These are phyloP conservation scores for Rhodotorula sp. DNA, from an alignment of 1,284 basidiomycete species.

Conservation along the genomic window DNA sequence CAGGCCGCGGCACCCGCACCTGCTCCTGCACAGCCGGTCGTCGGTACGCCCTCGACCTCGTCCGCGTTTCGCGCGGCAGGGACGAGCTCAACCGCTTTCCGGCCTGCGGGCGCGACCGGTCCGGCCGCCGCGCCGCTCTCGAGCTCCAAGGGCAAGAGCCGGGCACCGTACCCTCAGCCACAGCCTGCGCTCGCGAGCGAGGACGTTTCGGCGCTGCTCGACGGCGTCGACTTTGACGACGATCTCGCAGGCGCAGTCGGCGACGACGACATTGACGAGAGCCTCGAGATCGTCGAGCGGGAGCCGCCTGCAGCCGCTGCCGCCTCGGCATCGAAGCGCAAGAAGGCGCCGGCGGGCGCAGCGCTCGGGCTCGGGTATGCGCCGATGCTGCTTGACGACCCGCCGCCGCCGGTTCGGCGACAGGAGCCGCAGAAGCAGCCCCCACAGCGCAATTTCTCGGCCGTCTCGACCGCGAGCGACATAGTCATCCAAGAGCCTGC, in stretches of 20 bases:
- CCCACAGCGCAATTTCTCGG: constrained; percentile 9
- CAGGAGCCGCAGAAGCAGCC: background rate
- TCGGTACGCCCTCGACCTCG: background rate
- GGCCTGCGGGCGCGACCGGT: no score
- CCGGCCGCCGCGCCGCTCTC: no score
- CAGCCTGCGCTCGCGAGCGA: background rate
- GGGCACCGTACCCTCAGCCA: background rate
- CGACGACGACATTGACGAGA: background rate
- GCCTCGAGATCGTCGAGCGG: constrained; percentile 3
- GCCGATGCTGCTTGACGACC: background rate
- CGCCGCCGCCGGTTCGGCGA: background rate
- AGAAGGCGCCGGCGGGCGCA: background rate
- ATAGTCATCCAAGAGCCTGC: constrained; percentile 4
- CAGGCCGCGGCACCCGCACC: no score
- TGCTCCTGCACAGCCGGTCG: background rate
- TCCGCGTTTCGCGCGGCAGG: background rate
- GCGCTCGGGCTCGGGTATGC: background rate
- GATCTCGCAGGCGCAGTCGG: background rate
- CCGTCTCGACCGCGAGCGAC: constrained; percentile 14
- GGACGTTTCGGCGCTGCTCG: background rate
- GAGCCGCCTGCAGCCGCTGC: background rate
- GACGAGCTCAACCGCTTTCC: background rate
- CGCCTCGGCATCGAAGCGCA: background rate
- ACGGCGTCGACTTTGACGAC: constrained; percentile 14
- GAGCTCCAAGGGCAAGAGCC: no score